These are phyloP conservation scores for Andrographis paniculata DNA, from an alignment of 305 asterid genomes.

Conservation along the genomic window DNA sequence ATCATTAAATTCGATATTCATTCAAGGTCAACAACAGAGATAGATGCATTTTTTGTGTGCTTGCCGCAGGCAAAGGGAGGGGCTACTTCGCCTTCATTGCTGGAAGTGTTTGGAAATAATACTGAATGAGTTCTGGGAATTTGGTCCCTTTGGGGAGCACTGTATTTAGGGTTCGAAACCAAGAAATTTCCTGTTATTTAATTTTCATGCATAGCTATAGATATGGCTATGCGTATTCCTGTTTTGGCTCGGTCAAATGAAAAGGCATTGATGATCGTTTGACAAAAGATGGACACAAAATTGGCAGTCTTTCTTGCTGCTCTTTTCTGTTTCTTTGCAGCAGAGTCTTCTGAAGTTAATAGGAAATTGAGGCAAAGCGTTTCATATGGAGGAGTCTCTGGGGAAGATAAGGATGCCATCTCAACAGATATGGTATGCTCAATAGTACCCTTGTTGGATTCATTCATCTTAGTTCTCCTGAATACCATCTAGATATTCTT, in stretches of 20 bases:
- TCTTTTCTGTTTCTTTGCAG: conserved; percentile 40
- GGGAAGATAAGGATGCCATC: conserved; percentile 15
- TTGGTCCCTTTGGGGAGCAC: conserved; percentile 1
- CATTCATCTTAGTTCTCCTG: neutral
- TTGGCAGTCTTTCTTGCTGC: conserved; percentile 44
- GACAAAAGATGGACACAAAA: conserved; percentile 47
- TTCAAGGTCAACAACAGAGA: too few species aligned
- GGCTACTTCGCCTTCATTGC: neutral
- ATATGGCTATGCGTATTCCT: conserved; percentile 31
- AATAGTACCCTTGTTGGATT: neutral
- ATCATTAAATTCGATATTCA: too few species aligned
- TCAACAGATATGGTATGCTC: conserved; percentile 34
- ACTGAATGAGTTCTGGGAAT: conserved; percentile 13
- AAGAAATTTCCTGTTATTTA: conserved; percentile 4
- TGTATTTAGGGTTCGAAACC: conserved; percentile 6
- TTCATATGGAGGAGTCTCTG: conserved; percentile 16
- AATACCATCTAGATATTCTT: neutral
- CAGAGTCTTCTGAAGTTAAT: conserved; percentile 43
- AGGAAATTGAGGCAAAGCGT: conserved; percentile 39
- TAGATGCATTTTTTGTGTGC: neutral
- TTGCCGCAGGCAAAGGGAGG: neutral
- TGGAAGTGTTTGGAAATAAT: conserved; percentile 10
- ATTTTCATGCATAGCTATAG: conserved; percentile 33
- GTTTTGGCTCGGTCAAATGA: conserved; percentile 29
- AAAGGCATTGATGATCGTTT: conserved; percentile 24